phyloP scores from a whole-genome alignment of 2,329 filamentous ascomycete genomes.

The Nemania bipapillata region DNA sequence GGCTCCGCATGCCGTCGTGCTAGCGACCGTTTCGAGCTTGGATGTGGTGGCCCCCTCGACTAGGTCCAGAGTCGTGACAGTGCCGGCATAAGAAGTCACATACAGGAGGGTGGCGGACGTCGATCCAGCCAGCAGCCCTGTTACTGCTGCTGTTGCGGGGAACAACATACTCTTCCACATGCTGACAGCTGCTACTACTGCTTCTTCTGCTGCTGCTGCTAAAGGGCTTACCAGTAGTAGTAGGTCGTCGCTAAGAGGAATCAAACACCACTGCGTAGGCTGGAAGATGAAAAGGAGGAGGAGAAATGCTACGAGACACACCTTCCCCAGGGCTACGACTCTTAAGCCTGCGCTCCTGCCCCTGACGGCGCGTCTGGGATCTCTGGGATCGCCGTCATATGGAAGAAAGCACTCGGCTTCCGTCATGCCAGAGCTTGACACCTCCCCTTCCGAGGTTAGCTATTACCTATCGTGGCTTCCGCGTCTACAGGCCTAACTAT shows the following conservation, averaged over 20 bases:
- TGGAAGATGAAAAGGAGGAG: slow-evolving; percentile 21
- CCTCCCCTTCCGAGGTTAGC: slow-evolving; percentile 10
- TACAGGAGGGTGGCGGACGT: slow-evolving; percentile 58
- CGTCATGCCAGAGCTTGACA: slow-evolving; percentile 27
- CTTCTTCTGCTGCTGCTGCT: slow-evolving; percentile 40
- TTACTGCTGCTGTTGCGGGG: slow-evolving; percentile 42
- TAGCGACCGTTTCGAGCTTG: slow-evolving; percentile 57
- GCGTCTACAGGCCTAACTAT: slow-evolving; percentile 5
- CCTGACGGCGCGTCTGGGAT: not conserved
- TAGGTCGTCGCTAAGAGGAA: slow-evolving; percentile 14
- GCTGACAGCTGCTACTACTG: slow-evolving; percentile 34
- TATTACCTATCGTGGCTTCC: slow-evolving; percentile 15
- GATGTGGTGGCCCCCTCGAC: slow-evolving; percentile 45
- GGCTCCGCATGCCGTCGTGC: slow-evolving; percentile 61
- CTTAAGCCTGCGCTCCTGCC: slow-evolving; percentile 31
- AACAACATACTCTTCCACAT: slow-evolving; percentile 47
- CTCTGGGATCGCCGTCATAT: slow-evolving; percentile 23
- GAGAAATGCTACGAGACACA: slow-evolving; percentile 28
- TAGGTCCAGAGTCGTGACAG: slow-evolving; percentile 61
- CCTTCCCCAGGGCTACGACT: slow-evolving; percentile 28
- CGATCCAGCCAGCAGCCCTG: slow-evolving; percentile 46
- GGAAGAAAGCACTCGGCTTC: slow-evolving; percentile 31
- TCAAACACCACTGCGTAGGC: slow-evolving; percentile 3
- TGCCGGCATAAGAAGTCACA: slow-evolving; percentile 62
- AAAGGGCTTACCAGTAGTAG: not conserved